A percentile compares a stretch with the other conserved stretches of the same genome.
Conservation (phyloP, 208 protist species). For the Crithidia thermophila region DNA sequence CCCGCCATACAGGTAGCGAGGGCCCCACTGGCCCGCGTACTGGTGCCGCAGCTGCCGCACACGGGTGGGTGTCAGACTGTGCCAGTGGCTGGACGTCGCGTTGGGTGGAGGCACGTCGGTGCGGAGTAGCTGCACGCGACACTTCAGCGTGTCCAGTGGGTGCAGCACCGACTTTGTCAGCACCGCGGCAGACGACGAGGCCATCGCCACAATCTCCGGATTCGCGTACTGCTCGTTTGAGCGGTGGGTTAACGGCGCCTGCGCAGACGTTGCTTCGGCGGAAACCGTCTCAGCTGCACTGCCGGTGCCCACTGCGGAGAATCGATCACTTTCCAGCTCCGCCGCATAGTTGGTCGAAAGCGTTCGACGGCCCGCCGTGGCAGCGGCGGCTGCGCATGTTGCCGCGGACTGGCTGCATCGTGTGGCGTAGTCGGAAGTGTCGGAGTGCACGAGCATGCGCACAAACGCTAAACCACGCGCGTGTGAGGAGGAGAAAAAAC, state of each 20-base stretch:
- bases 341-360: no score
- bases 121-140: slow-evolving; percentile 61
- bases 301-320: no score
- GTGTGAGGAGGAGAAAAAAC: slow-evolving; percentile 26
- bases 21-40: slow-evolving; percentile 68
- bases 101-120: slow-evolving; percentile 15
- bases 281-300: no score
- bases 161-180: slow-evolving; percentile 78
- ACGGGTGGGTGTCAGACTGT: slow-evolving; percentile 4
- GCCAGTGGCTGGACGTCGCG: not conserved
- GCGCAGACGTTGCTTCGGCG: not conserved
- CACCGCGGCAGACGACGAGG: slow-evolving; percentile 51
- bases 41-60: slow-evolving; percentile 33
- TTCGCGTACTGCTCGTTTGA: slow-evolving; percentile 1
- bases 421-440: not conserved
- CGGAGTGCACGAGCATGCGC: slow-evolving; percentile 2
- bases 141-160: slow-evolving; percentile 87
- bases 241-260: not conserved
- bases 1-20: slow-evolving; percentile 67
- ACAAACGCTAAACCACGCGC: no score
- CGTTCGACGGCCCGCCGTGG: no score
- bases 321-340: no score
- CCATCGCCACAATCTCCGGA: slow-evolving; percentile 38
- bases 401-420: not conserved
- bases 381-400: not conserved